Evolutionary conservation across 2,329 filamentous ascomycete species (phyloP).

Genomic region (Huntiella omanensis): DNA sequence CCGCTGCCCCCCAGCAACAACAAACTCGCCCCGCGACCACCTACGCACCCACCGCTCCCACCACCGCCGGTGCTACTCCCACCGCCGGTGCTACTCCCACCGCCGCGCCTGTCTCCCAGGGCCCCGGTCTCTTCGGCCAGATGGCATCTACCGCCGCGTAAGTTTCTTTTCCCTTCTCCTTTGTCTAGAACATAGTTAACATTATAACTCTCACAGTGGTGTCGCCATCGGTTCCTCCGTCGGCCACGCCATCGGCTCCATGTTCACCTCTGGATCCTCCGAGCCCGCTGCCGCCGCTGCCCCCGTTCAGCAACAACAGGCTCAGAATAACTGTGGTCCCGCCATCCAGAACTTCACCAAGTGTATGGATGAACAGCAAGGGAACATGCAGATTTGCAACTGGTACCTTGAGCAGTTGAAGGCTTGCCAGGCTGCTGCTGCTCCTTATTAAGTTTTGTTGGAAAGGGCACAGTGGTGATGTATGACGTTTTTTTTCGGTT

Average conservation of each 20-base stretch:
- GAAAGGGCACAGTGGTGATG: neutral
- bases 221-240: constrained; percentile 90
- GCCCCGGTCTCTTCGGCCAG: constrained; percentile 80
- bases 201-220: constrained; percentile 40
- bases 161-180: constrained; percentile 23
- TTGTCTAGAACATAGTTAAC: neutral
- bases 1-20: constrained; percentile 37
- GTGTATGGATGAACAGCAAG: constrained; percentile 90
- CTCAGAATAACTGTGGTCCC: constrained; percentile 48
- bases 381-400: constrained; percentile 87
- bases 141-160: constrained; percentile 98
- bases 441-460: constrained; percentile 6
- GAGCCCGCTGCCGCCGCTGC: constrained; percentile 19
- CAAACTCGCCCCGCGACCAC: constrained; percentile 54
- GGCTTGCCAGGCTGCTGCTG: constrained; percentile 12
- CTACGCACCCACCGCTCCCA: constrained; percentile 27
- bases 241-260: constrained; percentile 80
- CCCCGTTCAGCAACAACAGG: constrained; percentile 33
- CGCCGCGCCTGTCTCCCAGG: constrained; percentile 34
- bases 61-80: constrained; percentile 23
- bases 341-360: constrained; percentile 75
- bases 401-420: constrained; percentile 93
- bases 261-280: constrained; percentile 57
- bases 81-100: constrained; percentile 31
- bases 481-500: too few species aligned